Evolutionary conservation across 2,329 filamentous ascomycete species (phyloP).

Genomic region (Leptographium flavum): DNA sequence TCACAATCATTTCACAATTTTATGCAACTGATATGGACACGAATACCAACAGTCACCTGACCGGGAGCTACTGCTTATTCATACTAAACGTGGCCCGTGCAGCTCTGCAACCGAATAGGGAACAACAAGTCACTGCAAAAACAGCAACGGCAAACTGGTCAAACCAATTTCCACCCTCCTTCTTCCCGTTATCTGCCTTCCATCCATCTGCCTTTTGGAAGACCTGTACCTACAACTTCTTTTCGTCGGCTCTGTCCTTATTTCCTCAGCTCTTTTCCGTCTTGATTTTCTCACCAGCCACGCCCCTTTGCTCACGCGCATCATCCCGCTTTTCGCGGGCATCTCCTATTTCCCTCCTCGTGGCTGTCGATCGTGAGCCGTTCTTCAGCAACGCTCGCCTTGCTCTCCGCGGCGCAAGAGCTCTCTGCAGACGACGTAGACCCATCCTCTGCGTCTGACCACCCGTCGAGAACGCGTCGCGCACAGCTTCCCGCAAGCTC

Average conservation of each 20-base stretch:
- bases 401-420: neutral
- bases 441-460: neutral
- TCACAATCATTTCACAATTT: no score
- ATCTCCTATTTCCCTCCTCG: neutral
- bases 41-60: constrained; percentile 6
- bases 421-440: neutral
- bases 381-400: neutral
- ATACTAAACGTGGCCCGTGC: constrained; percentile 11
- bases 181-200: constrained; percentile 1
- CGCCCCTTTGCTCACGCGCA: constrained; percentile 1
- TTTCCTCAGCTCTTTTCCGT: constrained; percentile 2
- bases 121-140: constrained; percentile 7
- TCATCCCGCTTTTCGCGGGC: constrained; percentile 6
- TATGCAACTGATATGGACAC: neutral
- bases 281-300: neutral
- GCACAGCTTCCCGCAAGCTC: neutral
- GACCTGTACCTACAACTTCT: constrained; percentile 1
- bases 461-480: neutral
- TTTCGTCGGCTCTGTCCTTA: constrained; percentile 8
- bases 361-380: neutral
- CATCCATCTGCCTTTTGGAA: constrained; percentile 3
- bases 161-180: constrained; percentile 8
- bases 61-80: constrained; percentile 5
- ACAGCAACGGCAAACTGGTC: constrained; percentile 10
- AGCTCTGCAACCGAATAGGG: constrained; percentile 6